These are phyloP conservation scores for Pelargonium citronellum DNA, from an alignment of 441 rosid genomes.

Conservation along the genomic window DNA sequence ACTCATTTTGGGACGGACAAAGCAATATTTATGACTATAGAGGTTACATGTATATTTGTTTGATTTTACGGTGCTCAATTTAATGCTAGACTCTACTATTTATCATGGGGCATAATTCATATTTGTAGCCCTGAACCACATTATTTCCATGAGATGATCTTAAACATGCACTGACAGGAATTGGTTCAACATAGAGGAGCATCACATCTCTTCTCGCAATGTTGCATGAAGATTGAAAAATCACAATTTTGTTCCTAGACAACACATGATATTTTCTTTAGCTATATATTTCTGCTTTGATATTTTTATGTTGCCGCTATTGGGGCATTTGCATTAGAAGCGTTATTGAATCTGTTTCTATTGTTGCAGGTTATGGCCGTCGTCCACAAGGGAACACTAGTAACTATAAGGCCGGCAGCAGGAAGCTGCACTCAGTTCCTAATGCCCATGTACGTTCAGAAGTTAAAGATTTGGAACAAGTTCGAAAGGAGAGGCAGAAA, in stretches of 20 bases:
- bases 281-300: neutral
- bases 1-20: too few species aligned
- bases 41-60: too few species aligned
- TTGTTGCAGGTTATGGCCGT: slow-evolving; percentile 34
- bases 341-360: slow-evolving; percentile 4
- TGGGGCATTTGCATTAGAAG: neutral
- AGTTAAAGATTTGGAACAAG: slow-evolving; percentile 77
- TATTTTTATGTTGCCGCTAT: neutral
- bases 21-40: too few species aligned
- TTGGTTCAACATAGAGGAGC: too few species aligned
- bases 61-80: too few species aligned
- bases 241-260: neutral
- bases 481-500: slow-evolving; percentile 79
- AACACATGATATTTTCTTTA: neutral
- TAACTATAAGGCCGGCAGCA: slow-evolving; percentile 38
- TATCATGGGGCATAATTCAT: too few species aligned
- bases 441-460: slow-evolving; percentile 78
- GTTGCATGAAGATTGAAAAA: neutral
- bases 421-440: slow-evolving; percentile 42
- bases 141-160: too few species aligned
- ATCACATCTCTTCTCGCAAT: neutral
- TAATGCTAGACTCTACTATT: too few species aligned
- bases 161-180: too few species aligned
- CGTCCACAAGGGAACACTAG: slow-evolving; percentile 30
- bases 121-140: too few species aligned